Conservation (phyloP, 768 basidiomycete genomes). For the Suillus clintonianus region DNA sequence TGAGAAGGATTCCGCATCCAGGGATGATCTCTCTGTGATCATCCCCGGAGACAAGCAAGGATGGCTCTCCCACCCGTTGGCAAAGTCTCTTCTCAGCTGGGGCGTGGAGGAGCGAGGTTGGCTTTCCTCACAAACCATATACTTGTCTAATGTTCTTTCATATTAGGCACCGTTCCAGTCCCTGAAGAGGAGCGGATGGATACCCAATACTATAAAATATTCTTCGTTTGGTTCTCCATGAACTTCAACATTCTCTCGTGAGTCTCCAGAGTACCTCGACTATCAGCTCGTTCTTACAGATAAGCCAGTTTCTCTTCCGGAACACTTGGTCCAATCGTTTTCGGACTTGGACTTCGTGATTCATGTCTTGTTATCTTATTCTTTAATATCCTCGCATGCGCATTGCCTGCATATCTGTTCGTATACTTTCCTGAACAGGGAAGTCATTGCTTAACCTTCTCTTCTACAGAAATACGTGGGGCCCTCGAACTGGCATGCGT, state of each 20-base stretch:
- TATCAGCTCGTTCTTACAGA: neutral
- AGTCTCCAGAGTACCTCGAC: slow-evolving; percentile 12
- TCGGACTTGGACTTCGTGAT: slow-evolving; percentile 60
- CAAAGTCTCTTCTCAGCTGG: slow-evolving; percentile 26
- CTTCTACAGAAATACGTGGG: slow-evolving; percentile 59
- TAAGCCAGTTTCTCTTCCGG: slow-evolving; percentile 63
- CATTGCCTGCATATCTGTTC: slow-evolving; percentile 62
- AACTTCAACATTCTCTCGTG: slow-evolving; percentile 67
- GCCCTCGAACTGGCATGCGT: slow-evolving; percentile 76
- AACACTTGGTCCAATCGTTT: slow-evolving; percentile 64
- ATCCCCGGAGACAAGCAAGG: neutral
- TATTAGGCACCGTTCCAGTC: slow-evolving; percentile 54
- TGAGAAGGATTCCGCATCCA: slow-evolving; percentile 30
- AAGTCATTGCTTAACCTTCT: neutral
- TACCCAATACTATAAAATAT: slow-evolving; percentile 61
- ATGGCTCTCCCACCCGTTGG: slow-evolving; percentile 9
- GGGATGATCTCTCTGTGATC: neutral
- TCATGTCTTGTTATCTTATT: slow-evolving; percentile 66
- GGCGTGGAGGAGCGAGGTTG: slow-evolving; percentile 34
- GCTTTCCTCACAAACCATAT: neutral
- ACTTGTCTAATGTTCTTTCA: neutral
- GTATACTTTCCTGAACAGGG: neutral
- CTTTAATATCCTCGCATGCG: slow-evolving; percentile 62
- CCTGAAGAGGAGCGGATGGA: slow-evolving; percentile 52
- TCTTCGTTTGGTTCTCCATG: slow-evolving; percentile 73